Conservation (phyloP, 2,329 filamentous ascomycete species). For the Neonectria hederae region DNA sequence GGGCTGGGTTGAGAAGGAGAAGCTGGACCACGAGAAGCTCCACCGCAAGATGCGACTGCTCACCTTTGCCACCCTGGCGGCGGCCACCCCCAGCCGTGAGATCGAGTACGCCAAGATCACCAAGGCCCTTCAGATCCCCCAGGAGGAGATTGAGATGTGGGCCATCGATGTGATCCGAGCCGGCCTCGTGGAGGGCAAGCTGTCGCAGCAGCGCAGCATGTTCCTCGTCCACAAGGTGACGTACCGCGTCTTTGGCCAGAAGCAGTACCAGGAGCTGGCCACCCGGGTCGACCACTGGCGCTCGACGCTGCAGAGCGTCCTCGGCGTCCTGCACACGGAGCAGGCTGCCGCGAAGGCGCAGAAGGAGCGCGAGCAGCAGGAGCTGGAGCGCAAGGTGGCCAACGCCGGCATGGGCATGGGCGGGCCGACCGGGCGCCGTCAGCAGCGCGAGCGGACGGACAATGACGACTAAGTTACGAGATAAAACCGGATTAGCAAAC, state of each 20-base stretch:
- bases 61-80: conserved; percentile 89
- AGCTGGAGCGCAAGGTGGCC: conserved; percentile 73
- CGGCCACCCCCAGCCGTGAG: conserved; percentile 83
- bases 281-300: conserved; percentile 92
- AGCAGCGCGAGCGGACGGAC: conserved; percentile 60
- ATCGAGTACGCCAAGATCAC: conserved; percentile 89
- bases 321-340: conserved; percentile 81
- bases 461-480: conserved; percentile 61
- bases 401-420: conserved; percentile 51
- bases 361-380: conserved; percentile 79
- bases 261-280: conserved; percentile 96
- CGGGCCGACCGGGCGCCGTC: conserved; percentile 47
- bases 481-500: conserved; percentile 26
- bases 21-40: conserved; percentile 76
- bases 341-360: conserved; percentile 80
- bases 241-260: conserved; percentile 96
- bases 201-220: conserved; percentile 90
- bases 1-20: conserved; percentile 81
- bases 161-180: conserved; percentile 98
- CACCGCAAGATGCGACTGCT: conserved; percentile 96
- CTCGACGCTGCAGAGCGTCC: conserved; percentile 79
- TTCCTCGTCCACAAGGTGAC: conserved; percentile 97
- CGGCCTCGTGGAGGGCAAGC: conserved; percentile 93
- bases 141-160: conserved; percentile 94
- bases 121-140: conserved; percentile 82